Base-by-base conservation (phyloP, 2,329 filamentous ascomycete species). In the Claviceps arundinis region DNA sequence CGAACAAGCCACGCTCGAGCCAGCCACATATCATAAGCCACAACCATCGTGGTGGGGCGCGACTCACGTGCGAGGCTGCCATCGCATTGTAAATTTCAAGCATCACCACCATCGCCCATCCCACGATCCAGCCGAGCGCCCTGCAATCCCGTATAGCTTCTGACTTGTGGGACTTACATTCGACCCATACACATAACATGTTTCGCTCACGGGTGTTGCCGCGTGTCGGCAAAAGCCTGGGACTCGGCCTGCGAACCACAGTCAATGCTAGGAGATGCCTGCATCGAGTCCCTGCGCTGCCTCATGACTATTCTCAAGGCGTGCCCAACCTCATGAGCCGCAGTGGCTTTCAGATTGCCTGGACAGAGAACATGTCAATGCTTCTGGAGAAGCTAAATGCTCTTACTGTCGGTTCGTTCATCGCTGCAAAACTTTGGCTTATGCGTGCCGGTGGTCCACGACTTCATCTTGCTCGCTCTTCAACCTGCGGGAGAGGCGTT, bases 341-440 rank as follows among this genome's bases (percentile, higher is more conserved):
- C 2, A 73, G 77, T 49, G 87, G 80, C 51, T 94, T 87, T 68
- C 71, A 84, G 52, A 77, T 87, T 51, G 83, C 89, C 48, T 98
- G 89, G 83, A 84, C 77, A 37, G 75, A 89, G 63, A 95, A 96
- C 71, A 89, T 95, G 75, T 65, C 72, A 40, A 70, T 85, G 58
- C 75, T 91, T 62, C 68, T 90, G 50, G 74, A 88, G 56, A 86
- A 85, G 68, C 77, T 97, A 65, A 94, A 94, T 68, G 69, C 73
- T 53, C 68, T 86, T 62, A 85, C 80, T 56, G 80, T 77, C 57
- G 89, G 90, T 89, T 76, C 59, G 75, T 55, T 17, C 59, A 42
- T 50, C 48, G 30, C 40, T 34, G 26, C 26, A 34, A n/a, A 44
- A 37, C 38, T 19, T n/a, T 49, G 14, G 22, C 13, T 34, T 7